Conservation (phyloP, 1,284 basidiomycete genomes). For the Cryptococcus hybrid region DNA sequence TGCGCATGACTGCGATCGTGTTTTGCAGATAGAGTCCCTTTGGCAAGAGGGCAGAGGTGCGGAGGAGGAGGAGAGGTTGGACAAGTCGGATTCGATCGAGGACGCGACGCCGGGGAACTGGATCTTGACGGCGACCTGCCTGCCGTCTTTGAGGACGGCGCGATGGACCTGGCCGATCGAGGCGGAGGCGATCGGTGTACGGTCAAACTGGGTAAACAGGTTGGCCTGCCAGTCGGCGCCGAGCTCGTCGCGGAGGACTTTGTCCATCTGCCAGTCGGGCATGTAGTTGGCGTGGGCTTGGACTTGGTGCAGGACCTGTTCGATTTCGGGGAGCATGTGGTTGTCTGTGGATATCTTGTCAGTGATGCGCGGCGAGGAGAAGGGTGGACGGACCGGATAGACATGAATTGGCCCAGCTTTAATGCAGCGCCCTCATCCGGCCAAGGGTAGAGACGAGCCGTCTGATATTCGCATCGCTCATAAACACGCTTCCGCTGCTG, state of each 20-base stretch:
- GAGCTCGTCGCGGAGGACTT: conserved; percentile 72
- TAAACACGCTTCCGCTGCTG: conserved; percentile 58
- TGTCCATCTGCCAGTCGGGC: conserved; percentile 97
- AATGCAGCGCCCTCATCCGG: conserved; percentile 95
- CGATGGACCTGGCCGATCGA: conserved; percentile 96
- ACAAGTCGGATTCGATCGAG: conserved; percentile 83
- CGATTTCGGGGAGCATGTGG: conserved; percentile 82
- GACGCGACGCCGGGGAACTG: conserved; percentile 91
- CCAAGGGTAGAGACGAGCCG: conserved; percentile 89
- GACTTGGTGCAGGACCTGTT: conserved; percentile 83
- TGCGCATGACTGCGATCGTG: conserved; percentile 83
- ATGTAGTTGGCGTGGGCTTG: conserved; percentile 98
- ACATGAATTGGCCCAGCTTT: conserved; percentile 96
- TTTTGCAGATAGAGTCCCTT: conserved; percentile 85
- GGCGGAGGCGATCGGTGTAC: conserved; percentile 90
- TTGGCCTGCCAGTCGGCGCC: conserved; percentile 68
- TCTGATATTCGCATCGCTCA: conserved; percentile 86
- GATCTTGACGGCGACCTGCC: conserved; percentile 81
- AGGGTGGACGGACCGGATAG: conserved; percentile 67
- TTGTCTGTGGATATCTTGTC: conserved; percentile 58
- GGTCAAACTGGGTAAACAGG: conserved; percentile 73
- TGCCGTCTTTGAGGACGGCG: conserved; percentile 60
- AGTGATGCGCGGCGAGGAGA: background rate
- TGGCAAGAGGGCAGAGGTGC: conserved; percentile 76
- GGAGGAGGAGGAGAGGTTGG: conserved; percentile 82